Evolutionary conservation across 371 early-diverging fungal genomes (phyloP), one percentile per base, ranked within the genome.

Genomic region (Mucor circinelloides): DNA sequence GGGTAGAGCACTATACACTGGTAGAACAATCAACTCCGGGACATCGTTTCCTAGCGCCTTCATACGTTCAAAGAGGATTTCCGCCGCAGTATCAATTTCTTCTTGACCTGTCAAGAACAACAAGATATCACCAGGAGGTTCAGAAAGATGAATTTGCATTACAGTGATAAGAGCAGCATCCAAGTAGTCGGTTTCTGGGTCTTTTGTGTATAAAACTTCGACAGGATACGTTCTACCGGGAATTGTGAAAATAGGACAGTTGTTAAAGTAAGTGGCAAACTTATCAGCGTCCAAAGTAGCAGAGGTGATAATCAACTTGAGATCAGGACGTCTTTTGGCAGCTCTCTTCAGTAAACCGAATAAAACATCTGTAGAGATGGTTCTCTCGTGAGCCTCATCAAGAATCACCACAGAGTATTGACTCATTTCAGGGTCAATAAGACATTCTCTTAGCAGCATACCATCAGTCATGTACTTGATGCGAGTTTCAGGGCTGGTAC

Each of bases 401-500:
- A 99, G 85, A 72, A 98, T 91, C 57, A 99, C 89, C 36, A 98
- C 92, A 27, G 96, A 93, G 80, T 99, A 99, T 59, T 90, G 88
- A 19, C 80, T 78, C 79, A 98, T 86, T 34, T 82, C 81, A 0
- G 93, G 88, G 70, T 99, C 98, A 44, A 97, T 85, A 61, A 99
- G 85, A 72, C 93, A 91, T 84, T 99, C 99, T 73, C 98, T 90
- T 36, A 99, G 82, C 62, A 99, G 87, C 93, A 99, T 96, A 85
- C 99, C 99, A 68, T 99, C 99, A 7, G 99, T 99, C 95, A 99
- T 94, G 85, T 99, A 98, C 81, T 99, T 99, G 78, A 99, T 97
- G 63, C 86, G 87, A 10, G 97, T 97, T 72, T 93, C 93, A 4
- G 95, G 91, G 60, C 95, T 89, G 13, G 97, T 97, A 77, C 96